Conservation (phyloP, 2,329 filamentous ascomycete genomes). For the Orbilia quercus region DNA sequence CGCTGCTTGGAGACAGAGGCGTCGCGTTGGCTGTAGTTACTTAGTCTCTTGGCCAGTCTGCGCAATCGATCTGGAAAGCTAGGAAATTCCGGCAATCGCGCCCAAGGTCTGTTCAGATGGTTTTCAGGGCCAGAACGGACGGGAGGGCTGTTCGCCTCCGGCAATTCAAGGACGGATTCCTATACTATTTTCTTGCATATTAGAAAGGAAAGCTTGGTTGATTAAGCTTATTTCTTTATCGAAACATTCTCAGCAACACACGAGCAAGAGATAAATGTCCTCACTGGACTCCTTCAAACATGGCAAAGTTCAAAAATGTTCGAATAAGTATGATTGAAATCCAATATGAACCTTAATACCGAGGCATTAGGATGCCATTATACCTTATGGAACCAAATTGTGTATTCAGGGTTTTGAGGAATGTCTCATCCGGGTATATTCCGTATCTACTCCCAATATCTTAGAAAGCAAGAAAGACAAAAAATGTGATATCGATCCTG, state of each 20-base stretch:
- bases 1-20: background rate
- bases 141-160: constrained; percentile 19
- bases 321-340: no score
- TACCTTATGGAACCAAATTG: no score
- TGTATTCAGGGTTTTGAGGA: no score
- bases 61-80: background rate
- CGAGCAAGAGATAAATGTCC: no score
- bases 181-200: constrained; percentile 16
- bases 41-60: background rate
- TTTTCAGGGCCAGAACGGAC: background rate
- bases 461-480: no score
- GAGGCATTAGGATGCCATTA: no score
- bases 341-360: no score
- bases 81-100: constrained; percentile 7
- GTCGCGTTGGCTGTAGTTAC: background rate
- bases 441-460: no score
- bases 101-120: background rate
- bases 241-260: constrained; percentile 5
- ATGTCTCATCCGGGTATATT: no score
- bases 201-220: background rate
- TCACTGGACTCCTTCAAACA: constrained; percentile 3
- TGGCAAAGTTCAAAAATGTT: background rate
- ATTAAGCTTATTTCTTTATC: constrained; percentile 32
- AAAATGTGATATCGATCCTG: constrained; percentile 5
- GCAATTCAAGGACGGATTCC: background rate